phyloP scores from a whole-genome alignment of 2,329 filamentous ascomycete genomes.

The Xylariaceae sp. region DNA sequence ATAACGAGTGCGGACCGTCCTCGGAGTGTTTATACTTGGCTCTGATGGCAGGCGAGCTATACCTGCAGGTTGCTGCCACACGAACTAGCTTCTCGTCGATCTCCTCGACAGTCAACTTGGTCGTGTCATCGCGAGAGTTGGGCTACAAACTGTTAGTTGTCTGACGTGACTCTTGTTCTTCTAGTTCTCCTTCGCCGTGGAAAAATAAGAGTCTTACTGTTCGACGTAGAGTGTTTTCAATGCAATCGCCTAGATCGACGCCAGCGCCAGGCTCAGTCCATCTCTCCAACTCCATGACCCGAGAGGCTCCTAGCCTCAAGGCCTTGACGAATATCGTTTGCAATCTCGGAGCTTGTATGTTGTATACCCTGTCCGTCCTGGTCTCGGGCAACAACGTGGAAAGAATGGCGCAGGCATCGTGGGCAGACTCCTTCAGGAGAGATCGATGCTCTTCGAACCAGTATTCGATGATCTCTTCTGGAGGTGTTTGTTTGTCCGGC shows the following conservation, averaged over 20 bases:
- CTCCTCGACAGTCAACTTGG: constrained; percentile 61
- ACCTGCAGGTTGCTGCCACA: constrained; percentile 63
- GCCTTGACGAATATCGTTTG: constrained; percentile 62
- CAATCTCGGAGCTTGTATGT: constrained; percentile 56
- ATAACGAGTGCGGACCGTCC: constrained; percentile 37
- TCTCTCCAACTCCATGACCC: constrained; percentile 55
- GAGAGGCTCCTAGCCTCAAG: constrained; percentile 58
- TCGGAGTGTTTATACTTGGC: constrained; percentile 27
- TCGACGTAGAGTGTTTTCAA: constrained; percentile 57
- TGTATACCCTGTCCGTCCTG: constrained; percentile 73
- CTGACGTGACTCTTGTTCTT: not conserved
- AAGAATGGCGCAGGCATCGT: constrained; percentile 59
- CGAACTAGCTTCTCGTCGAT: constrained; percentile 61
- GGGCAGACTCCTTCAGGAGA: constrained; percentile 51
- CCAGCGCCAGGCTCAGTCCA: constrained; percentile 55
- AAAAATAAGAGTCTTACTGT: constrained; percentile 44
- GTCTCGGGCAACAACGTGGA: constrained; percentile 72
- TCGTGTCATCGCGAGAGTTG: constrained; percentile 35
- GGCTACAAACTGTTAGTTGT: constrained; percentile 37
- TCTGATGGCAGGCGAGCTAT: constrained; percentile 62
- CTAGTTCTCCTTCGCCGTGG: not conserved
- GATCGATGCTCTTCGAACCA: constrained; percentile 67
- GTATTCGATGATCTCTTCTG: constrained; percentile 39
- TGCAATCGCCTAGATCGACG: constrained; percentile 65
- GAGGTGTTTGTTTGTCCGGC: constrained; percentile 29